Evolutionary conservation across 2,329 filamentous ascomycete genomes (phyloP), one percentile per base, ranked within the genome.

Genomic region (Colletotrichum costaricense): DNA sequence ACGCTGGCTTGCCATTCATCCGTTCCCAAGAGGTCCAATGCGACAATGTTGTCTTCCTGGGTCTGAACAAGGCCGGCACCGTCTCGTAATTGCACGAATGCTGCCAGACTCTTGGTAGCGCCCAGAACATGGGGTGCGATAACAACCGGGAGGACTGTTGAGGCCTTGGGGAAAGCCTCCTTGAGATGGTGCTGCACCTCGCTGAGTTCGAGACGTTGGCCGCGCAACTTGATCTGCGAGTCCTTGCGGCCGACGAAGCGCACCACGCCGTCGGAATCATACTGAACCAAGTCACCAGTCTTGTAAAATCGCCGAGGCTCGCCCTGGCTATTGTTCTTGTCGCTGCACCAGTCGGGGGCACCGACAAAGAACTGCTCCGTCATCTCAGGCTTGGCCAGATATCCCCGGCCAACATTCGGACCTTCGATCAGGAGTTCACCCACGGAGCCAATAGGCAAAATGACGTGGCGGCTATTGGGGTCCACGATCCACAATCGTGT

Each of bases 161-260:
- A 35, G 33, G 11, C 33, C 33, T 35, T 35, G 33, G 33, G 33
- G 33, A 35, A 35, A 35, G 33, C 33, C 33, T 35, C 33, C 11
- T 35, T 12, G 11, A 72, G 64, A 30, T 69, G 55, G 22, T 76
- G 63, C 56, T 81, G 78, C 5, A 81, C 72, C 19, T 82, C 81
- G 0, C 75, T 76, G 3, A 89, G 82, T 79, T 89, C 91, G 55
- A 90, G 83, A 38, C 89, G 81, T 70, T 87, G 90, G 12, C 92
- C 92, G 12, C 86, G 85, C 6, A 92, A 80, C 77, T 92, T 92
- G 59, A 91, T 84, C 77, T 92, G 90, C 0, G 84, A 84, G 74
- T 92, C 90, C 74, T 89, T 90, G 16, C 90, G 83, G 16, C 88
- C 88, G 26, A 88, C 72, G 55, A 84, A 88, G 0, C 81, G 76